phyloP scores from a whole-genome alignment of 225 moss, liverwort and hornwort genomes.

The Pseudisothecium myosuroides region DNA sequence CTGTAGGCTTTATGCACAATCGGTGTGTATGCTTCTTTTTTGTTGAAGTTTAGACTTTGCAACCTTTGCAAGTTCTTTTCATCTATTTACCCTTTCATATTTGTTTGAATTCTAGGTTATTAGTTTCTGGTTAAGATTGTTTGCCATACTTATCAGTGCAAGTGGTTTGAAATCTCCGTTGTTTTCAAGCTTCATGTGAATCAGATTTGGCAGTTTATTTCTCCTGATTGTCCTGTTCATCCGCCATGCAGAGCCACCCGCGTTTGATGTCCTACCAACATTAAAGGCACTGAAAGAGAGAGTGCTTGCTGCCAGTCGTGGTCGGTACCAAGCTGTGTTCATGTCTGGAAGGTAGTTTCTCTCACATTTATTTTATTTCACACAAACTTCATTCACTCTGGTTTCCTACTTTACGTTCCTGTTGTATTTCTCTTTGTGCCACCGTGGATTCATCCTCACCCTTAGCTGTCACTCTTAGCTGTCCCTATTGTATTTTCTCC shows the following conservation, averaged over 20 bases:
- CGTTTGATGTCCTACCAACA: slow-evolving; percentile 64
- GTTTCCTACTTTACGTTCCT: not conserved
- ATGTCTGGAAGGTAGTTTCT: slow-evolving; percentile 79
- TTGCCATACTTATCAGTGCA: not conserved
- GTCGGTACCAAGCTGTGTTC: slow-evolving; percentile 78
- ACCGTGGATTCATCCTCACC: not conserved
- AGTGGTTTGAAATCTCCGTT: not conserved
- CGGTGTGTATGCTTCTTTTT: not conserved
- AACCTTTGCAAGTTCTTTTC: not conserved
- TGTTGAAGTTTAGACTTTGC: not conserved
- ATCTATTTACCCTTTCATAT: not conserved
- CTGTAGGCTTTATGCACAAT: not conserved
- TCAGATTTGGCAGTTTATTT: not conserved
- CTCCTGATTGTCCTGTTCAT: not conserved
- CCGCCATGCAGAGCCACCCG: slow-evolving; percentile 48
- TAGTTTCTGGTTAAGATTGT: not conserved
- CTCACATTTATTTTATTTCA: not conserved
- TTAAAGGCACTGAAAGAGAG: slow-evolving; percentile 69
- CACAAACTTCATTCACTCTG: not conserved
- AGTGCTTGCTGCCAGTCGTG: slow-evolving; percentile 64
- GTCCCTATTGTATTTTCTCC: not conserved
- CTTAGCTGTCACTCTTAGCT: not conserved
- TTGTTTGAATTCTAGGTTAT: not conserved
- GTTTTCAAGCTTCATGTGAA: not conserved
- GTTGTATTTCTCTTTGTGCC: not conserved